Base-by-base conservation (phyloP, 805 yeast species). In the Maudiozyma serrabonitensis region DNA sequence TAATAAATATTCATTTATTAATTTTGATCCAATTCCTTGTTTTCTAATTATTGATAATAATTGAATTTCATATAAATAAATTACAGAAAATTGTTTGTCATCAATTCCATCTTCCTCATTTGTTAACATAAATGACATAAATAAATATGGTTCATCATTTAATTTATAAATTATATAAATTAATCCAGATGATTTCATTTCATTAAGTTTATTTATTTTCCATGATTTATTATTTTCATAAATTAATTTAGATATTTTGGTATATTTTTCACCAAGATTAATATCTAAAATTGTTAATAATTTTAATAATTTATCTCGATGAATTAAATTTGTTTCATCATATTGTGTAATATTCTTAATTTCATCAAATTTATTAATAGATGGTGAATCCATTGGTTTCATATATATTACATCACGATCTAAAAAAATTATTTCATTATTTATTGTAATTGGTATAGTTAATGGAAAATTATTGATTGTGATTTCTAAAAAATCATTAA, bases 61-160 rank as follows among this genome's bases (percentile, higher is more conserved):
- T 41, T 64, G 69, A 28, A 64, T 56, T 41, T 64, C 69, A 52
- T 63, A 63, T 19, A 64, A 49, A 49, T 62, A 64, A n/a, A 64
- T 46, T n/a, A 64, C 62, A 26, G 48, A 35, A 23, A 21, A 19
- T 16, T 50, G 48, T 7, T 39, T 46, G 9, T 18, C 41, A 28
- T 43, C 37, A 6, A 60, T 37, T 8, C 55, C 59, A 18, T 46
- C 39, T 45, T 62, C 39, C 44, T 62, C 67, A 45, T 61, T 60
- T 2, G 61, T 56, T n/a, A 57, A 45, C 57, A 61, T 54, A 37
- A 64, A 56, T 15, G 68, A 63, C 35, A 58, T 18, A 44, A 61
- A 64, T 32, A 57, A 46, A 2, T 43, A 28, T 3, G 48, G 49
- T 2, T 43, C 45, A 40, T 50, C 42, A 18, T 43, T 19, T 9